These are phyloP conservation scores for Pogostemon cablin DNA, from an alignment of 257 asterid species.

Conservation along the genomic window DNA sequence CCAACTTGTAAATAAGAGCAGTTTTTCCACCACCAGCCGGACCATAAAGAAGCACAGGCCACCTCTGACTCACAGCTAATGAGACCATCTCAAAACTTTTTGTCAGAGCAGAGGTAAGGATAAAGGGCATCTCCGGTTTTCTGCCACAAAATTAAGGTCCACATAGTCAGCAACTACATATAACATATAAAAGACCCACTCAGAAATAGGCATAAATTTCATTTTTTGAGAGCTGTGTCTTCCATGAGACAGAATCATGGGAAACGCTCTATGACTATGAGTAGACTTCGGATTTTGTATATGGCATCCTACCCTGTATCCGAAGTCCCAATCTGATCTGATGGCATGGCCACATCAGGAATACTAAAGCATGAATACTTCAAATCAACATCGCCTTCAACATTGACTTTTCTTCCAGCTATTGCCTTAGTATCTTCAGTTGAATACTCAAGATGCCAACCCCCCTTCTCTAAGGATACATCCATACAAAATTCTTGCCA, in stretches of 20 bases:
- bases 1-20: conserved; percentile 68
- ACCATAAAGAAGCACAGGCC: conserved; percentile 97
- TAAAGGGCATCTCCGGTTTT: conserved; percentile 54
- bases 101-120: conserved; percentile 64
- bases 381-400: conserved; percentile 29
- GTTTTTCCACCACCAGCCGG: conserved; percentile 95
- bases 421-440: conserved; percentile 32
- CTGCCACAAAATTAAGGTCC: conserved; percentile 44
- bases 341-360: conserved; percentile 33
- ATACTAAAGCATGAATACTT: conserved; percentile 34
- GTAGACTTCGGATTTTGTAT: not conserved
- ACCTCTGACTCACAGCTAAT: conserved; percentile 83
- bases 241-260: not conserved
- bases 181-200: not conserved
- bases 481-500: conserved; percentile 86
- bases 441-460: conserved; percentile 64
- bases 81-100: conserved; percentile 80
- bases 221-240: not conserved
- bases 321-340: conserved; percentile 35
- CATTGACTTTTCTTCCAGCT: conserved; percentile 33
- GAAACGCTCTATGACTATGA: not conserved
- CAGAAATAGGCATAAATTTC: not conserved
- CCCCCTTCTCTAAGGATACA: conserved; percentile 73
- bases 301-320: conserved; percentile 46
- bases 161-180: conserved; percentile 20